Evolutionary conservation across 2,329 filamentous ascomycete genomes (phyloP), one percentile per base, ranked within the genome.

Genomic region (Ophiostoma ulmi): DNA sequence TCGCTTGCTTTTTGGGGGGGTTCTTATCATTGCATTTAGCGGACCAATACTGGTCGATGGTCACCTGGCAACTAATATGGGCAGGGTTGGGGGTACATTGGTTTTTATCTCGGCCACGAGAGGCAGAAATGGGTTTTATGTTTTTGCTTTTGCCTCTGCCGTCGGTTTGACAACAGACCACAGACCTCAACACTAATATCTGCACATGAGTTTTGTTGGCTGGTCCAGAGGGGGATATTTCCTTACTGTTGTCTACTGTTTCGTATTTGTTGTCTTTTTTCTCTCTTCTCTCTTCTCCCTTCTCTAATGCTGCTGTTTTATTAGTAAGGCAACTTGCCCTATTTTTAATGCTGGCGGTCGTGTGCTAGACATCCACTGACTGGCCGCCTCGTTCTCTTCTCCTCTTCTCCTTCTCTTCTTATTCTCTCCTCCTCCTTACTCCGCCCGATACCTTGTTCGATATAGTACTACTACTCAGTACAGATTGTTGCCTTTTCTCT

Each of bases 211-310:
- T 77, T 26, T 70, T 78, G 79, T 82, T 84, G 83, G 83, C 83
- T 84, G 83, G 83, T 81, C 83, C 83, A 85, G 81, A 80, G 76
- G 80, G 77, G 76, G 77, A 65, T 74, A 77, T 75, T 76, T 79
- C 80, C 78, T 80, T 78, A 65, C 20, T 55, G 39, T 22, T 55
- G 39, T 38, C 22, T 38, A n/a, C 61, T 72, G 68, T 69, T 68
- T 55, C 22, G 55, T 58, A 10, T 63, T 8, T 58, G 70, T 35
- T 61, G 1, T 31, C 75, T 75, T 77, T 75, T 76, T 79, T 80
- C 78, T 80, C 78, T 70, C 38, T 64, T 67, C 17, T 55, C 39
- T n/a, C 17, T 41, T 36, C 31, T 72, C 14, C 48, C 38, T 64
- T 22, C 13, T 55, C 80, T 79, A 77, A 80, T 65, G 63, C n/a